phyloP scores from a whole-genome alignment of 352 stramenopile species.

The Peronospora belbahrii region DNA sequence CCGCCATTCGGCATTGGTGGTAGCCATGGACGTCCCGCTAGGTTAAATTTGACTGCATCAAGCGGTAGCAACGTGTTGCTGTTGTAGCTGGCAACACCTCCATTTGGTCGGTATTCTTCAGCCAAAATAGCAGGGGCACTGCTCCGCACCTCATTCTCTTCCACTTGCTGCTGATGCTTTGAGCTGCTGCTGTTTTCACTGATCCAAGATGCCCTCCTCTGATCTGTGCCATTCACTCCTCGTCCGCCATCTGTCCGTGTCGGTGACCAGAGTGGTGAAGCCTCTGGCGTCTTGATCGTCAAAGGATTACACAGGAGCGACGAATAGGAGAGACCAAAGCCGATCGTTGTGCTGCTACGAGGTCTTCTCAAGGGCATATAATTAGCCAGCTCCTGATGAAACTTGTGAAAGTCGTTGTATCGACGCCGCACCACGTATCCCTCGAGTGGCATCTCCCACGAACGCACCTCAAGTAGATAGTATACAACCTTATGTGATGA shows the following conservation, averaged over 20 bases:
- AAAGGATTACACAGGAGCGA: conserved; percentile 53
- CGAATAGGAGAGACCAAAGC: conserved; percentile 32
- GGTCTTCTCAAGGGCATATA: conserved; percentile 40
- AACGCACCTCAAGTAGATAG: conserved; percentile 69
- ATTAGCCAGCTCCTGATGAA: conserved; percentile 45
- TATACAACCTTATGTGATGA: conserved; percentile 60
- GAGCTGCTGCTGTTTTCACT: conserved; percentile 21
- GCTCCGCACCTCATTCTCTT: conserved; percentile 24
- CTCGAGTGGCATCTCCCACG: conserved; percentile 64
- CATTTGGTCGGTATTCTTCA: conserved; percentile 9
- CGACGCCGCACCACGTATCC: conserved; percentile 68
- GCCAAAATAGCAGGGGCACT: conserved; percentile 11
- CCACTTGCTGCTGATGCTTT: conserved; percentile 9
- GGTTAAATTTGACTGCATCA: conserved; percentile 45
- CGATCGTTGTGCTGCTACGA: conserved; percentile 15
- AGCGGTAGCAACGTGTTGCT: conserved; percentile 37
- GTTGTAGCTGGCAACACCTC: conserved; percentile 33
- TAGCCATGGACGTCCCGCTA: conserved; percentile 40
- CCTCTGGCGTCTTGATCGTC: conserved; percentile 18
- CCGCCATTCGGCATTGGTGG: conserved; percentile 45
- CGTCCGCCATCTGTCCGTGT: conserved; percentile 24
- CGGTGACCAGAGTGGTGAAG: conserved; percentile 49
- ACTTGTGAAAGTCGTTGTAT: conserved; percentile 68
- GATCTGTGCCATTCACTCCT: conserved; percentile 6
- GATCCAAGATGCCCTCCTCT: conserved; percentile 19